phyloP scores from a whole-genome alignment of 306 rosid species.

The Albizia julibrissin region DNA sequence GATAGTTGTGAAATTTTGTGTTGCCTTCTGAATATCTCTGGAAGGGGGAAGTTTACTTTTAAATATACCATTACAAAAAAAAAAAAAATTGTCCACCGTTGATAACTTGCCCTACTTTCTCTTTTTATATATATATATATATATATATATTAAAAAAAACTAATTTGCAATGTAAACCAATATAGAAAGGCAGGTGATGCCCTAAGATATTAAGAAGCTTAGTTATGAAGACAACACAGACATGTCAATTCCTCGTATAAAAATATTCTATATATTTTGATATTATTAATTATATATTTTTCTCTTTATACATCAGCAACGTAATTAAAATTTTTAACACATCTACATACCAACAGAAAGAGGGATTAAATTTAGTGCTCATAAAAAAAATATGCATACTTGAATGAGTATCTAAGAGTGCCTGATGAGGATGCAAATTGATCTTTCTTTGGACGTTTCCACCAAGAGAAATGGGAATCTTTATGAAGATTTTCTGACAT shows the following conservation, averaged over 20 bases:
- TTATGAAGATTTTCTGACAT: constrained; percentile 43
- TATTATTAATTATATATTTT: not conserved
- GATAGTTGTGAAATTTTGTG: constrained; percentile 14
- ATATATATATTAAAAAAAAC: no score
- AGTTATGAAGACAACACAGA: not conserved
- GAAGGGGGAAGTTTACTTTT: not conserved
- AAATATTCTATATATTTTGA: not conserved
- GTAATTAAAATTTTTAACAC: not conserved
- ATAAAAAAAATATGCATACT: constrained; percentile 44
- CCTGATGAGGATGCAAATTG: constrained; percentile 63
- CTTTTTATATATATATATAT: not conserved
- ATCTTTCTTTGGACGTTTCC: constrained; percentile 58
- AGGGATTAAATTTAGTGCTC: not conserved
- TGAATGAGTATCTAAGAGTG: constrained; percentile 64
- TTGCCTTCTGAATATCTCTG: constrained; percentile 10
- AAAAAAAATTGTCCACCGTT: not conserved
- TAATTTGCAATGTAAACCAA: constrained; percentile 3
- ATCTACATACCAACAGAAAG: not conserved
- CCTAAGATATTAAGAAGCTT: not conserved
- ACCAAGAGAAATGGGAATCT: constrained; percentile 40
- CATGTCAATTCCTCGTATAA: not conserved
- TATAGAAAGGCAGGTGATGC: not conserved
- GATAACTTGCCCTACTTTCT: not conserved
- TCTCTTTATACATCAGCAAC: not conserved
- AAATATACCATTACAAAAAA: not conserved